Evolutionary conservation across 805 yeast species (phyloP), one percentile per base, ranked within the genome.

Genomic region (Candida ovalis): DNA sequence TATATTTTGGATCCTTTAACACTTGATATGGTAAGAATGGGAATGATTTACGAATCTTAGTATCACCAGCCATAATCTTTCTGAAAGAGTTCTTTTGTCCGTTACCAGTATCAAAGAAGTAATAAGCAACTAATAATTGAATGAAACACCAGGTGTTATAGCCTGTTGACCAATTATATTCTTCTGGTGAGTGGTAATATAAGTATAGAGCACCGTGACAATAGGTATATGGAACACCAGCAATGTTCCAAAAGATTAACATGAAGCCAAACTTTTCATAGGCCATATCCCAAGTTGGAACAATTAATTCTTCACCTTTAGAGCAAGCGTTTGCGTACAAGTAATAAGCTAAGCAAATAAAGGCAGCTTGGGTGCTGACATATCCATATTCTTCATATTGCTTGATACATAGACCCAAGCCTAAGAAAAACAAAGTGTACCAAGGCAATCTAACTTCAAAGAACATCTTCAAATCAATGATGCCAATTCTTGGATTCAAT

Each of bases 221-320:
- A 74, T 94, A 94, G 39, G 98, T 92, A 81, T 84, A 94, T 43
- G 99, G 99, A 38, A 94, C 99, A 61, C 99, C 99, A 28, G 97
- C 97, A 67, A 94, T 89, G 73, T 94, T 94, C 99, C 99, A 94
- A 77, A 94, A 94, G 59, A 91, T 82, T 56, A 94, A 80, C 98
- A 94, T 91, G 76, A 94, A 94, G n/a, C 99, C 99, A 61, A 94
- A 94, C 72, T 94, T 94, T 69, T 94, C 99, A 69, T 94, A 94
- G 28, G 96, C 97, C 97, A 94, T 92, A 69, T 94, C 99, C 98
- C 99, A 94, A 18, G 96, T 87, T 59, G 98, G 96, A 53, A 91
- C 96, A 66, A 94, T 94, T 60, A 92, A 75, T 67, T 94, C 98
- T 71, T 94, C 99, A 59, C 98, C 99, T 71, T 94, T 94, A 48